These are phyloP conservation scores for Eudorina sp. DNA, from an alignment of 139 green algal species.

Conservation along the genomic window DNA sequence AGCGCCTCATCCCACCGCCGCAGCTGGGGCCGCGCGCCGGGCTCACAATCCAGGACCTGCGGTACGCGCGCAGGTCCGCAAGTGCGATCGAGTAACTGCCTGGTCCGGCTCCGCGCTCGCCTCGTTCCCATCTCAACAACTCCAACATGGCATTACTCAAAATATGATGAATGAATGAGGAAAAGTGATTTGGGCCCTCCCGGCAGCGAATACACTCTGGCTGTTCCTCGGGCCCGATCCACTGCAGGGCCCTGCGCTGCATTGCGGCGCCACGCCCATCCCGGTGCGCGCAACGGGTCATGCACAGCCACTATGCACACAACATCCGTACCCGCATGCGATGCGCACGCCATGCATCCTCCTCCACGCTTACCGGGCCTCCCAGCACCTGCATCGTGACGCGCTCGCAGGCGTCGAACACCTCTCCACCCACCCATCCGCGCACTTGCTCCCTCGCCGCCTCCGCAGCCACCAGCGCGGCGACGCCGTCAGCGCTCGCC, in stretches of 20 bases:
- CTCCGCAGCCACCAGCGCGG: not conserved
- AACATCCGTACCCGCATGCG: not conserved
- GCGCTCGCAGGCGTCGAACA: constrained; percentile 2
- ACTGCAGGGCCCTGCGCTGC: not conserved
- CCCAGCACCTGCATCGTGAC: constrained; percentile 38
- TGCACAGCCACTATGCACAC: not conserved
- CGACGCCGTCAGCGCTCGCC: not conserved
- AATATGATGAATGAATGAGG: not conserved
- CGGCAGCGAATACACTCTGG: not conserved
- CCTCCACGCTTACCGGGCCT: constrained; percentile 22
- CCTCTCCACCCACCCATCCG: not conserved
- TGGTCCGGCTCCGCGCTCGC: not conserved
- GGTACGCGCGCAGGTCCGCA: not conserved
- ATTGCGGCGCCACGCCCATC: not conserved
- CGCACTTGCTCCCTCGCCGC: constrained; percentile 9
- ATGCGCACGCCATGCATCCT: too few relatives aligned
- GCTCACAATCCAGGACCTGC: constrained; percentile 9
- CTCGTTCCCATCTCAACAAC: too few relatives aligned
- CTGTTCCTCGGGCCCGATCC: not conserved
- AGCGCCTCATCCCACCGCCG: not conserved
- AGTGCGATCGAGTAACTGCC: not conserved
- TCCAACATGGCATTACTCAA: too few relatives aligned
- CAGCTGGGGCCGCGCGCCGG: not conserved
- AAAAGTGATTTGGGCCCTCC: too few relatives aligned
- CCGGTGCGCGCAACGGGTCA: not conserved